phyloP scores from a whole-genome alignment of 192 early-diverging fungal genomes.

The Coemansia biformis region DNA sequence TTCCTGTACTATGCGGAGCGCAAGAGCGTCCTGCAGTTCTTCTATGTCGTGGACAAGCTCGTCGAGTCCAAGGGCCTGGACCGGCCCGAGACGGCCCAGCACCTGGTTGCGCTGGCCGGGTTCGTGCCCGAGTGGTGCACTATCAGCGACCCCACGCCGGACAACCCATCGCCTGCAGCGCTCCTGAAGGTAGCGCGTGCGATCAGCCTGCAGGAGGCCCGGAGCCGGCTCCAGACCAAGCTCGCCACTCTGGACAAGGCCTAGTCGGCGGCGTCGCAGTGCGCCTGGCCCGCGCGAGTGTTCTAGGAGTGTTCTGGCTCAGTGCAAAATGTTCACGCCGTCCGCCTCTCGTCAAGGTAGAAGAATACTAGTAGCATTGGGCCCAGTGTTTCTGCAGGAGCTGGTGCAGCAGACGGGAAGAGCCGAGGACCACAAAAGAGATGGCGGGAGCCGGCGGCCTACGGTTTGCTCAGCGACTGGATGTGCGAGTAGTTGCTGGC shows the following conservation, averaged over 20 bases:
- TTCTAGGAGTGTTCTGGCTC: too few relatives aligned
- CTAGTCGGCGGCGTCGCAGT: too few relatives aligned
- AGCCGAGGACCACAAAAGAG: too few relatives aligned
- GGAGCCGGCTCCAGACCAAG: constrained; percentile 15
- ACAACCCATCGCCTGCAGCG: constrained; percentile 20
- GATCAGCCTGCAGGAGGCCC: constrained; percentile 33
- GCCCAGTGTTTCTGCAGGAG: too few relatives aligned
- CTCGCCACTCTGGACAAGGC: too few relatives aligned
- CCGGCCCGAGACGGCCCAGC: constrained; percentile 7
- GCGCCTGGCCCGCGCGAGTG: too few relatives aligned
- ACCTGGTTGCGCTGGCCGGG: constrained; percentile 17
- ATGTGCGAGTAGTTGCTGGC: constrained; percentile 77
- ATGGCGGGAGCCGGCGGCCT: too few relatives aligned
- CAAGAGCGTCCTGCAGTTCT: constrained; percentile 27
- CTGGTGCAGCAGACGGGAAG: too few relatives aligned
- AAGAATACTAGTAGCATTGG: too few relatives aligned
- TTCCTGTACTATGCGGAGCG: constrained; percentile 47
- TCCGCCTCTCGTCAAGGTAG: too few relatives aligned
- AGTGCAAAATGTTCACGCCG: too few relatives aligned
- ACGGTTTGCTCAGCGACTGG: constrained; percentile 40
- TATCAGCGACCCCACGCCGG: constrained; percentile 4
- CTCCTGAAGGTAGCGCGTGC: constrained; percentile 21
- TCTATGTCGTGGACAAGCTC: constrained; percentile 38
- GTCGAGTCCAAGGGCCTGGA: constrained; percentile 36
- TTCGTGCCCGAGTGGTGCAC: constrained; percentile 47